Conservation (phyloP, 805 yeast species). For the Sugiyamaella mastotermitis region DNA sequence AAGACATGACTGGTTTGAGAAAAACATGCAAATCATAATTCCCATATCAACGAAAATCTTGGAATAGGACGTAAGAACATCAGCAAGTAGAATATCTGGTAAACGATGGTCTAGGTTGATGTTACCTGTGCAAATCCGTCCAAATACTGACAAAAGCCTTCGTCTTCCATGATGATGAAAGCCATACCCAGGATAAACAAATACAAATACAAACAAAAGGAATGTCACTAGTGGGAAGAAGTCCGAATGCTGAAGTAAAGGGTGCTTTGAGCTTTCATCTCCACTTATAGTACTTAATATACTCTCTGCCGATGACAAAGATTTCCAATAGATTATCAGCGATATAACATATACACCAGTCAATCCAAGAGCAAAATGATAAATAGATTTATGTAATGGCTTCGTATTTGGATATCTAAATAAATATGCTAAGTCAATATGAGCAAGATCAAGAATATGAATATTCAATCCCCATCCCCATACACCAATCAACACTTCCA, state of each 20-base stretch:
- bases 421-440: slow-evolving; percentile 24
- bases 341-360: slow-evolving; percentile 21
- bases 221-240: not conserved
- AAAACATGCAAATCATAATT: slow-evolving; percentile 45
- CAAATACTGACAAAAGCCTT: slow-evolving; percentile 38
- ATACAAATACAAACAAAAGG: not conserved
- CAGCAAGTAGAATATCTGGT: slow-evolving; percentile 78
- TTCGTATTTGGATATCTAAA: slow-evolving; percentile 19
- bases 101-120: slow-evolving; percentile 54
- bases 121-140: slow-evolving; percentile 49
- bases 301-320: slow-evolving; percentile 1
- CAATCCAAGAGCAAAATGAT: slow-evolving; percentile 30
- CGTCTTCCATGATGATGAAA: slow-evolving; percentile 32
- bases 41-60: slow-evolving; percentile 69
- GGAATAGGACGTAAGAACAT: slow-evolving; percentile 76
- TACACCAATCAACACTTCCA: slow-evolving; percentile 24
- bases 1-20: slow-evolving; percentile 32
- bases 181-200: slow-evolving; percentile 30
- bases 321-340: slow-evolving; percentile 28
- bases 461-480: slow-evolving; percentile 32
- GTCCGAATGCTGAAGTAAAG: not conserved
- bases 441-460: slow-evolving; percentile 20
- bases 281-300: slow-evolving; percentile 1
- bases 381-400: slow-evolving; percentile 32
- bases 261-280: slow-evolving; percentile 6